These are phyloP conservation scores for Ganoderma meredithae DNA, from an alignment of 1,284 basidiomycete genomes.

Conservation along the genomic window DNA sequence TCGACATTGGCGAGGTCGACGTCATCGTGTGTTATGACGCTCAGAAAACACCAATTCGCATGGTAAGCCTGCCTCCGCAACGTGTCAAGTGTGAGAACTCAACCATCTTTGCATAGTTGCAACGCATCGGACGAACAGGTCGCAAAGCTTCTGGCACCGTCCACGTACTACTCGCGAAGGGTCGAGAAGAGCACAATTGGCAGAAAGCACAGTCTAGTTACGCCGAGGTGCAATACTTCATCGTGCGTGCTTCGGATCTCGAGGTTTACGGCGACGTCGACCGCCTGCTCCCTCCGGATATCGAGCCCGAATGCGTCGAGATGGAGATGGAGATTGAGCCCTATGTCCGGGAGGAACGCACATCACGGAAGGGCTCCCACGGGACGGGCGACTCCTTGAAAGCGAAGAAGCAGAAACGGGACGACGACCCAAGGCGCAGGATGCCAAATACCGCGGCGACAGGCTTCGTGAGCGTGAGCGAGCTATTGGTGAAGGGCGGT, in stretches of 20 bases:
- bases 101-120: slow-evolving; percentile 65
- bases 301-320: slow-evolving; percentile 83
- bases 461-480: slow-evolving; percentile 69
- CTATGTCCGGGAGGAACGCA: slow-evolving; percentile 63
- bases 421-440: slow-evolving; percentile 69
- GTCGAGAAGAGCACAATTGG: slow-evolving; percentile 92
- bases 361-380: slow-evolving; percentile 43
- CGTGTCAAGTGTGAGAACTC: not conserved
- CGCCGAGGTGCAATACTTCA: slow-evolving; percentile 89
- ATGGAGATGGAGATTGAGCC: slow-evolving; percentile 82
- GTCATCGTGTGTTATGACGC: slow-evolving; percentile 97
- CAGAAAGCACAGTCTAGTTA: slow-evolving; percentile 91
- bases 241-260: slow-evolving; percentile 85
- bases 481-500: slow-evolving; percentile 60
- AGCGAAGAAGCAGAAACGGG: slow-evolving; percentile 71
- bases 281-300: slow-evolving; percentile 82
- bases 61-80: slow-evolving; percentile 62
- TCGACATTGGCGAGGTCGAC: slow-evolving; percentile 99
- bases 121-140: slow-evolving; percentile 96
- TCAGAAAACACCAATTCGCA: slow-evolving; percentile 95
- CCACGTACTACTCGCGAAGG: slow-evolving; percentile 92
- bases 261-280: slow-evolving; percentile 94
- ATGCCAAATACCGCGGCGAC: slow-evolving; percentile 69
- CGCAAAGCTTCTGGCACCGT: slow-evolving; percentile 92
- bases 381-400: slow-evolving; percentile 39